These are phyloP conservation scores for Raphidocelis subcapitata DNA, from an alignment of 139 green algal genomes.

Conservation along the genomic window DNA sequence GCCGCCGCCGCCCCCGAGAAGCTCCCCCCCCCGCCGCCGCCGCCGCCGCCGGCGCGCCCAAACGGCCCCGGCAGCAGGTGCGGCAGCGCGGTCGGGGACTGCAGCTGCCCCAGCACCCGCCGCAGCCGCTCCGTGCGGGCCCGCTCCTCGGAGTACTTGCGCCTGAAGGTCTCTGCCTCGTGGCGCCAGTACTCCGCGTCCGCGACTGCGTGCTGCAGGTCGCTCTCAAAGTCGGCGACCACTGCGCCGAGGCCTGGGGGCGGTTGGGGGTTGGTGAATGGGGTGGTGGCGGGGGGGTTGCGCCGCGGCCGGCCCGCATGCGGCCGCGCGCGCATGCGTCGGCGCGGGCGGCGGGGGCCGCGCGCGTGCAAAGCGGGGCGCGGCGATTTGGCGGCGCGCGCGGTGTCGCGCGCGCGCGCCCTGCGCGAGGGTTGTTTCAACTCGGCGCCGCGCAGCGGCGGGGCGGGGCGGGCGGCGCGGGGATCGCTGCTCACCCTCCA, in stretches of 20 bases:
- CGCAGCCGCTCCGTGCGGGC: constrained; percentile 22
- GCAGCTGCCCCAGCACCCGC: constrained; percentile 3
- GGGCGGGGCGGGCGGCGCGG: not conserved
- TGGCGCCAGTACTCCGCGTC: constrained; percentile 19
- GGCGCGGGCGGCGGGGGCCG: no score
- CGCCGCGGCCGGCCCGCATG: not conserved
- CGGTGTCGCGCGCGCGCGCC: no score
- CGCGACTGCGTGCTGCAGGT: constrained; percentile 12
- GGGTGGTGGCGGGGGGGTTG: not conserved
- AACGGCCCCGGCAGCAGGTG: not conserved
- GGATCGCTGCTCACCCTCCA: no score
- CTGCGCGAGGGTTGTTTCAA: no score
- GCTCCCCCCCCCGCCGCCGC: not conserved
- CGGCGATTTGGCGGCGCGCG: not conserved
- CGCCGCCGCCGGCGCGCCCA: not conserved
- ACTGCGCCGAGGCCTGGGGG: not conserved
- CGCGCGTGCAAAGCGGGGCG: not conserved
- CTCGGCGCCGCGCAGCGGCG: not conserved
- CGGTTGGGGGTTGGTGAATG: not conserved
- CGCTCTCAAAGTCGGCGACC: constrained; percentile 9
- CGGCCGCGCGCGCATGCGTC: not conserved
- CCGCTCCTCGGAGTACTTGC: constrained; percentile 22
- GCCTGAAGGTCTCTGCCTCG: constrained; percentile 23
- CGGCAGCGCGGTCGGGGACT: no score
- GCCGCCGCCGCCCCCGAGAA: no score